Base-by-base conservation (phyloP, 306 rosid genomes). In the Senna siamea region DNA sequence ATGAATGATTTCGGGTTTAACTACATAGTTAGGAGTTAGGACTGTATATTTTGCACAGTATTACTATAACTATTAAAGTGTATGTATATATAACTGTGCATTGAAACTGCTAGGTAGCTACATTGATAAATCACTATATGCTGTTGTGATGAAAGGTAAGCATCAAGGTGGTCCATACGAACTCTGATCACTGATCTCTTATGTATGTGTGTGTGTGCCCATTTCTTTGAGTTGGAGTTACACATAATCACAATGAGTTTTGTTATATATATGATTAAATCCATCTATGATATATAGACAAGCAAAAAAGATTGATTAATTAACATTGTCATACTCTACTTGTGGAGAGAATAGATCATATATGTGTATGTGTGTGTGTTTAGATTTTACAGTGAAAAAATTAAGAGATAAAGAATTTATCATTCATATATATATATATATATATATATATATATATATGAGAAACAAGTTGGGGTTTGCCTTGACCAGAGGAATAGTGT, bases 91-190 rank as follows among this genome's bases (percentile, higher is more conserved):
- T n/a, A n/a, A 63, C 18, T 40, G 37, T 20, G 34, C 37, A 79
- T 59, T 66, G 79, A 79, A 44, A 38, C 56, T 76, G 65, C 72
- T 53, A 67, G 79, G 22, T 78, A 65, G 78, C 53, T 58, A 61
- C 52, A 54, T 48, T 41, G 77, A 79, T 69, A 69, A 77, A 55
- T 68, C 77, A 18, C 61, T 61, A 72, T 37, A 37, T 37, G 40
- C 1, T 56, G 68, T 53, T 66, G 79, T 53, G 59, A 60, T 60
- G 46, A 83, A 8, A 32, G 66, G 81, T 71, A 71, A 47, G 53
- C 60, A 72, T 79, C 84, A 74, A 57, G 79, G 88, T 84, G 88
- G 85, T 84, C 85, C 88, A 70, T 64, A 5, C n/a, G 67, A 15
- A 59, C 43, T 59, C 51, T 77, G 52, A 74, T 77, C 50, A 1